phyloP scores from a whole-genome alignment of 208 protist species.

The Kentomonas sorsogonicus region DNA sequence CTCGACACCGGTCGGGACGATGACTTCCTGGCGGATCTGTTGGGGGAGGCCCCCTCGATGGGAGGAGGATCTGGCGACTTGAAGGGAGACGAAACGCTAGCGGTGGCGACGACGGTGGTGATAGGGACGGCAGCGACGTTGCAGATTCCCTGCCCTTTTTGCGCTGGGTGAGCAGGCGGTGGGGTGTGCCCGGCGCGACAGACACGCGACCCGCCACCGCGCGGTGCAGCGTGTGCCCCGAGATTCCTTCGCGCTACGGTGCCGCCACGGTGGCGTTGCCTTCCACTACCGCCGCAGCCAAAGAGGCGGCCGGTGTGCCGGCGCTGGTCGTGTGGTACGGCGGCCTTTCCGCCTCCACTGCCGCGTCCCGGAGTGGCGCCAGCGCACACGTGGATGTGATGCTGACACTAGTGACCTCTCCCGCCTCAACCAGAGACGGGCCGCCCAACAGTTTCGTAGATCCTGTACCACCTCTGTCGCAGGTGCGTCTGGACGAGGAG shows the following conservation, averaged over 20 bases:
- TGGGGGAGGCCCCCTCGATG: background rate
- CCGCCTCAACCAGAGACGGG: no score
- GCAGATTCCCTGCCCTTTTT: no score
- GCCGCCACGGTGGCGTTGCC: constrained; percentile 26
- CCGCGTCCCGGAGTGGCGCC: no score
- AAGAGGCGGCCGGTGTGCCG: no score
- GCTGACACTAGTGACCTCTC: constrained; percentile 4
- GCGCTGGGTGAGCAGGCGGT: no score
- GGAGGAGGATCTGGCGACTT: background rate
- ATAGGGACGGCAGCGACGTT: background rate
- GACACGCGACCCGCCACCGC: no score
- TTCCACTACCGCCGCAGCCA: no score
- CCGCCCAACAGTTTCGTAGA: no score
- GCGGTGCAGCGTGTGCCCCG: constrained; percentile 33
- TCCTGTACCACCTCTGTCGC: no score
- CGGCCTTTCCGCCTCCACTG: background rate
- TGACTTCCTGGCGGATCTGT: constrained; percentile 4
- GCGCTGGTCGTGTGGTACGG: no score
- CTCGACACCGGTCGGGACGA: constrained; percentile 43
- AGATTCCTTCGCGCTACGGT: constrained; percentile 29
- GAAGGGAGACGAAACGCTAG: constrained; percentile 1
- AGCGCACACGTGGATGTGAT: constrained; percentile 2
- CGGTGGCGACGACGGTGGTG: constrained; percentile 10
- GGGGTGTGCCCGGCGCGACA: no score
- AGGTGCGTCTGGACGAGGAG: no score